These are phyloP conservation scores for Mycena filopes DNA, from an alignment of 768 basidiomycete species.

Conservation along the genomic window DNA sequence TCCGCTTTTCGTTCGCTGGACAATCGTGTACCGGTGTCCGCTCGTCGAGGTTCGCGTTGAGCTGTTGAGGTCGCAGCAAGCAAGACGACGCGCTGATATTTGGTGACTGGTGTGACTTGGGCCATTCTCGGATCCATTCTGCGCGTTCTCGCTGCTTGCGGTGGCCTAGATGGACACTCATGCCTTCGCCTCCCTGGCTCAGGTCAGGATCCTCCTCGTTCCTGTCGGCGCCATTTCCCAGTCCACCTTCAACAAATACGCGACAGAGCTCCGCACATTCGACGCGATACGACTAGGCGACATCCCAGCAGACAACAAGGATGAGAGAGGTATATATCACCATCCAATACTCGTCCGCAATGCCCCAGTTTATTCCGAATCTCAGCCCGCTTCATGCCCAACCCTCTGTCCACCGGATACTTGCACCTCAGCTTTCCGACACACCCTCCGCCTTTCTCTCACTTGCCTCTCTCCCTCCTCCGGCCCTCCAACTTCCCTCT, in stretches of 20 bases:
- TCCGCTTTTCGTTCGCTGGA: no score
- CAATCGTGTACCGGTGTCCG: no score
- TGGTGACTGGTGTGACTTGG: no score
- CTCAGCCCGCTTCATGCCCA: conserved; percentile 86
- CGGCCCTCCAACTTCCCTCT: conserved; percentile 85
- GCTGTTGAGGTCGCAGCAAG: no score
- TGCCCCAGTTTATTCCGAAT: conserved; percentile 22
- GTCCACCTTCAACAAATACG: conserved; percentile 78
- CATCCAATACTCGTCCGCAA: conserved; percentile 32
- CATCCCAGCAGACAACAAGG: conserved; percentile 82
- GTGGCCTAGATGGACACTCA: conserved; percentile 67
- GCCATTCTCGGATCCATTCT: no score
- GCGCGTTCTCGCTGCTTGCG: neutral
- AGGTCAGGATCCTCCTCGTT: conserved; percentile 84
- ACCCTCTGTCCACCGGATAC: conserved; percentile 76
- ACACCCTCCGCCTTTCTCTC: conserved; percentile 77
- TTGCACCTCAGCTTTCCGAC: conserved; percentile 84
- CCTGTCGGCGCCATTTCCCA: conserved; percentile 84
- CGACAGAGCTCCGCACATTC: conserved; percentile 77
- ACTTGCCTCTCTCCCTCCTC: conserved; percentile 76
- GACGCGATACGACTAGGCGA: conserved; percentile 82
- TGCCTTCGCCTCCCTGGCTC: conserved; percentile 85
- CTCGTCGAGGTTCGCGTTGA: no score
- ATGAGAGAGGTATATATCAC: conserved; percentile 68
- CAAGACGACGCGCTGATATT: no score